Base-by-base conservation (phyloP, 2,329 filamentous ascomycete species). In the Karstenula rhodostoma region DNA sequence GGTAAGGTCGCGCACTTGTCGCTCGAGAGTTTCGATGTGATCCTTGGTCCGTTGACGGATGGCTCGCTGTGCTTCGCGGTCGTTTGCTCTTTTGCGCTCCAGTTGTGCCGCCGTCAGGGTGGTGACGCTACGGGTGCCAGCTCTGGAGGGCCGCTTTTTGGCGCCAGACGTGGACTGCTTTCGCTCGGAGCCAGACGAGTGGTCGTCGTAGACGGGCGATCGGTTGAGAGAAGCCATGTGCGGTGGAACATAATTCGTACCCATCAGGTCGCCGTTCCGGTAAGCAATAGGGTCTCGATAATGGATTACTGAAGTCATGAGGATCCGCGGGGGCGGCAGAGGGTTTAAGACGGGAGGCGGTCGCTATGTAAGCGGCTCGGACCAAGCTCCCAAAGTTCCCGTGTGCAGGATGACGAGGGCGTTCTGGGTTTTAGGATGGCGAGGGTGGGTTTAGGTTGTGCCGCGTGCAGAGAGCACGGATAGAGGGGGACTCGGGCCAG, bases 31-130 rank as follows among this genome's bases (percentile, higher is more conserved):
- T 63, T 87, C 85, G 61, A 87, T 87, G 70, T 86, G 85, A 64
- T 86, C 84, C 65, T 85, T 87, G 44, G 84, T 87, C 61, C 85
- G 77, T 69, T 86, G 84, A 32, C 85, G 83, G 65, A 87, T 87
- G 51, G 84, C 85, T 65, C 85, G 80, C 70, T 87, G 85, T 56
- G 85, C 85, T 73, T 87, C 85, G 62, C 85, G 80, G 71, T 87
- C 85, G 72, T 87, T 87, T 62, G 85, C 85, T 60, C 85, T 80
- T 72, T 87, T 87, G 53, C 85, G 78, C 67, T 87, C 85, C 51
- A 87, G 77, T 68, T 87, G 85, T 59, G 85, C 85, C 33, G 83
- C 81, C 17, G 85, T 86, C 57, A 87, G 77, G 10, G 84, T 84
- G 40, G 83, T 83, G 44, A 87, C 85, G 71, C 84, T 87, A 60